These are phyloP conservation scores for Colletotrichum sp. DNA, from an alignment of 2,329 filamentous ascomycete species.

Conservation along the genomic window DNA sequence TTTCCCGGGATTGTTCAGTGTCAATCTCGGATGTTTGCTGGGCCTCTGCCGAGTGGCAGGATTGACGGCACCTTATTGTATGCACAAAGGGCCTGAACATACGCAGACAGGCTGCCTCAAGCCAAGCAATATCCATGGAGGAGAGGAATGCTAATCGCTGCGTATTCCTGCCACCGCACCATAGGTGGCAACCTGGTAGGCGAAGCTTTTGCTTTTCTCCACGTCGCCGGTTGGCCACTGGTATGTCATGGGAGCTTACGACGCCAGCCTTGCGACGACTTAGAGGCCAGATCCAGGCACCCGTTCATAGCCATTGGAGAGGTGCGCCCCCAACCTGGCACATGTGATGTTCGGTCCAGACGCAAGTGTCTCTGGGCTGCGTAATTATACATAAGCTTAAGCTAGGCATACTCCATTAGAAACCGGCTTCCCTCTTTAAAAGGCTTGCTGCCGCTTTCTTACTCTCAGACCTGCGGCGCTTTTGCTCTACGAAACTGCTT, in stretches of 20 bases:
- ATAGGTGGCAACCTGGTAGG: constrained; percentile 3
- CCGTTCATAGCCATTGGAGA: background rate
- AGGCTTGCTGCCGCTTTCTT: background rate
- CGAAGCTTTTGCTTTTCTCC: constrained; percentile 11
- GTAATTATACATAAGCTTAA: constrained; percentile 18
- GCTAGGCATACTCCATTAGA: background rate
- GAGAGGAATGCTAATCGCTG: background rate
- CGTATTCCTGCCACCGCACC: background rate
- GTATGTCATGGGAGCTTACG: constrained; percentile 14
- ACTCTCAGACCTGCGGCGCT: background rate
- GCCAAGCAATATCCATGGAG: constrained; percentile 7
- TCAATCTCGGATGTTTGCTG: constrained; percentile 2
- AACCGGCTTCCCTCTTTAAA: background rate
- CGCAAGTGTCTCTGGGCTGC: background rate
- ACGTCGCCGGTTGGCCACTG: background rate
- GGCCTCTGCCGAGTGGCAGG: constrained; percentile 8
- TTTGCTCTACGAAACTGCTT: background rate
- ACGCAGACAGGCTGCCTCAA: background rate
- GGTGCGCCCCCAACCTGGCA: background rate
- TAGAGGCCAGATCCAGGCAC: constrained; percentile 17
- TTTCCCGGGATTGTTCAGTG: background rate
- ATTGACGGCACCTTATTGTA: background rate
- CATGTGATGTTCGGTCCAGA: constrained; percentile 18
- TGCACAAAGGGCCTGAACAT: background rate
- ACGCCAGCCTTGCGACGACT: constrained; percentile 20